phyloP scores from a whole-genome alignment of 345 rosid species.

The Eutrema heterophyllum region DNA sequence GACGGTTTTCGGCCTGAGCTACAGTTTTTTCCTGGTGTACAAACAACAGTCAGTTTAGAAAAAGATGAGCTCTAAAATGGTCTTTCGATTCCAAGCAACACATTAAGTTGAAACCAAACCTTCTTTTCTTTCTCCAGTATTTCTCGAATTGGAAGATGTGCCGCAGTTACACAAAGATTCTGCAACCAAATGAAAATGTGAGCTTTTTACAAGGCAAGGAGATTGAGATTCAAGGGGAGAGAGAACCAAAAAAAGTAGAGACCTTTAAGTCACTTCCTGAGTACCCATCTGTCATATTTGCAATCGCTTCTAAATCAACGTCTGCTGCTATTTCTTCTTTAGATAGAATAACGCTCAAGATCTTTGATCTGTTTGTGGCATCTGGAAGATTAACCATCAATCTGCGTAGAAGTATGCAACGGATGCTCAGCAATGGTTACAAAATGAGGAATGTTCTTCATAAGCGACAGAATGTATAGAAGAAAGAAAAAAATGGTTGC shows the following conservation, averaged over 20 bases:
- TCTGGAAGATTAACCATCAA: conserved; percentile 98
- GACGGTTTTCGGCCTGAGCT: conserved; percentile 64
- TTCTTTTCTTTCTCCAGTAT: conserved; percentile 87
- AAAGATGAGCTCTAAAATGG: neutral
- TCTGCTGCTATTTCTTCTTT: conserved; percentile 79
- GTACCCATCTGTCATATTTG: conserved; percentile 89
- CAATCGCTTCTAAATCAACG: conserved; percentile 76
- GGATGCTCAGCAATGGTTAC: neutral
- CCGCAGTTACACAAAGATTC: conserved; percentile 94
- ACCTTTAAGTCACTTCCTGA: conserved; percentile 99
- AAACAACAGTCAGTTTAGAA: neutral
- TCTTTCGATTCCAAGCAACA: neutral
- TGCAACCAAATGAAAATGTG: conserved; percentile 35
- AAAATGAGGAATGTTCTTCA: neutral
- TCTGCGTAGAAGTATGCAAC: conserved; percentile 37
- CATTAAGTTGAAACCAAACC: conserved; percentile 45
- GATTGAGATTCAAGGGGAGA: neutral
- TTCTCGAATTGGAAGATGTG: conserved; percentile 95
- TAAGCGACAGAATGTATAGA: neutral
- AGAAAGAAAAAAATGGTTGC: neutral
- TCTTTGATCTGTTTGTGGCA: conserved; percentile 71
- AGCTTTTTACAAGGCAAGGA: neutral
- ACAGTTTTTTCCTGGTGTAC: conserved; percentile 55
- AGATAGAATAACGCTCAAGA: conserved; percentile 74
- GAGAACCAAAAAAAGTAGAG: neutral